Evolutionary conservation across 192 early-diverging fungal species (phyloP).

Genomic region (Podila horticola): DNA sequence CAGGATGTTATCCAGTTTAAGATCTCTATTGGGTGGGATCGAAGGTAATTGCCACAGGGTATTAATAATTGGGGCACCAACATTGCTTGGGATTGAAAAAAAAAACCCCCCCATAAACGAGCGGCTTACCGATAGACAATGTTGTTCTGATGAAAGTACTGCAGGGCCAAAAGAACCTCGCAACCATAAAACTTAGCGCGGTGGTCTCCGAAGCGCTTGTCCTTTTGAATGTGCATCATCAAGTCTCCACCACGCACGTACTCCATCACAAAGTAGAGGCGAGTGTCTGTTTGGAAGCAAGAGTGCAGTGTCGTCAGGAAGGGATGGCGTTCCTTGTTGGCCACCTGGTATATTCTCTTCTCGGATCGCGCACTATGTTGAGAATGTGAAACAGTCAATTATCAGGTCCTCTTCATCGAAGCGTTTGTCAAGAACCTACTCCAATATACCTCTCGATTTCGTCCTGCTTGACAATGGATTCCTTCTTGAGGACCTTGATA

Average conservation of each 20-base stretch:
- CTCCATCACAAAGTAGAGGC: conserved; percentile 99
- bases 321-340: conserved; percentile 91
- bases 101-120: conserved; percentile 35
- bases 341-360: conserved; percentile 93
- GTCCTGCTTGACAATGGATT: conserved; percentile 97
- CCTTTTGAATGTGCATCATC: conserved; percentile 98
- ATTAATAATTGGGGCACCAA: neutral
- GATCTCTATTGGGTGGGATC: conserved; percentile 66
- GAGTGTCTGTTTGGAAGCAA: conserved; percentile 95
- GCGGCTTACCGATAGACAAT: conserved; percentile 79
- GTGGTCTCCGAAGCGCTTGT: conserved; percentile 89
- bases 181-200: conserved; percentile 96
- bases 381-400: neutral
- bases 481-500: conserved; percentile 98
- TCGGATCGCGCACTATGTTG: conserved; percentile 82
- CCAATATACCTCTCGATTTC: conserved; percentile 51
- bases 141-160: conserved; percentile 94
- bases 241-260: conserved; percentile 97
- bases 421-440: conserved; percentile 70
- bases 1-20: conserved; percentile 98
- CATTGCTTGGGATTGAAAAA: neutral
- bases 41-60: neutral
- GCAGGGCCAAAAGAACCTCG: conserved; percentile 92
- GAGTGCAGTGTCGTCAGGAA: conserved; percentile 97
- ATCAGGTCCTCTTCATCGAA: neutral